Evolutionary conservation across 176 grass and related monocot species (phyloP), one percentile per base, ranked within the genome.

Genomic region (Secale cereale): DNA sequence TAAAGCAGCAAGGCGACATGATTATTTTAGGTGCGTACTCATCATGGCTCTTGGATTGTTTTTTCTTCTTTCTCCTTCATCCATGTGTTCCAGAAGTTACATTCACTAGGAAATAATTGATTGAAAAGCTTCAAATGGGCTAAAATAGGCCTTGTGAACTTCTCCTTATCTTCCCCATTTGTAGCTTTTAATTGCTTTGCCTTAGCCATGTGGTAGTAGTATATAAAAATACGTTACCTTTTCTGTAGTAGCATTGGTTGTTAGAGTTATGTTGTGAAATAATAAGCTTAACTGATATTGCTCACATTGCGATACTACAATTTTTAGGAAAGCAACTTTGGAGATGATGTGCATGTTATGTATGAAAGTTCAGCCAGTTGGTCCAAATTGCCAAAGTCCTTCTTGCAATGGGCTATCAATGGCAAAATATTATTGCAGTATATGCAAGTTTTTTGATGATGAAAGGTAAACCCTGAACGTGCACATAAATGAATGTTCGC

Each of bases 321-420:
- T 82, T 68, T 92, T 85, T 81, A 97, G 95, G 89, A 97, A 97
- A 91, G 56, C 84, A 79, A 87, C 84, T 17, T 31, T 28, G 75
- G 92, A 97, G 57, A 97, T 97, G 95, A 94, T 97, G 92, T 97
- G 95, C 65, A 97, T 97, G 95, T 65, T 40, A 40, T 97, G 95
- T 70, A 69, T 93, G 79, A 91, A 91, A 52, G 79, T 97, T 82
- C 91, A 97, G 77, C 91, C 90, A 13, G 82, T 97, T 73, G 85
- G 89, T 77, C 91, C 89, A 65, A 91, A 79, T 80, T 97, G 95
- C 56, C 76, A 71, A 65, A 94, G 40, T 13, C 76, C 85, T 59
- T 88, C 91, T 22, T 97, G 95, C 81, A 85, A 85, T 77, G 87
- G 82, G 59, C 77, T 93, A 57, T 91, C 92, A 26, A 97, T 97